Evolutionary conservation across 192 early-diverging fungal species (phyloP), one percentile per base, ranked within the genome.

Genomic region (Coemansia sp.): DNA sequence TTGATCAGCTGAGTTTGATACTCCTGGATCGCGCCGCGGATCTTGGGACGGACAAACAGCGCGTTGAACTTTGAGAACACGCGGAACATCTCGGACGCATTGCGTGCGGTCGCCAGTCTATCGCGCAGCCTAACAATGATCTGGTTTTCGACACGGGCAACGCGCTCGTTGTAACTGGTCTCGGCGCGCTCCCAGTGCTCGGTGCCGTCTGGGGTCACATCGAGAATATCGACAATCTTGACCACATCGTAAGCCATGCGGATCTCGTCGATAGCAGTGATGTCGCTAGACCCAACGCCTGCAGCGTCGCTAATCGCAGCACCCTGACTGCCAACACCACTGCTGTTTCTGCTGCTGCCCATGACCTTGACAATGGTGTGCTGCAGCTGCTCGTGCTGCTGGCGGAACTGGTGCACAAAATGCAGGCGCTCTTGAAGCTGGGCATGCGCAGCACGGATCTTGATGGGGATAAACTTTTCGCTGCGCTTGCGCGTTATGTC

Each of bases 31-130:
- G 98, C 98, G 17, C 96, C 95, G 74, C 98, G 92, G 85, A 99
- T 99, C 90, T 98, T 99, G 69, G 96, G 97, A 58, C 97, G 87
- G 39, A 99, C 93, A 83, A 99, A 99, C 48, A 99, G 88, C 3
- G 97, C 97, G 74, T 99, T 99, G 89, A 99, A 99, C 75, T 99
- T 99, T 48, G 95, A 96, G 75, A 99, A 99, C 22, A 98, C 95
- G 15, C 97, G 89, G 85, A 99, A 99, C 97, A 99, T 99, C 74
- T 99, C 98, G 57, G 92, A 95, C 4, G 98, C 98, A 74, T 94
- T 99, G 78, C 94, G 93, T 58, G 94, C 94, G 8, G 92, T 95
- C 22, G 95, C 98, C 39, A 99, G 88, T 22, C 95, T 87, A 84
- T 98, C 97, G 22, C 97, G 90, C 28, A 98, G 83, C 18, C 90